A percentile compares a stretch with the other conserved stretches of the same genome.
These are phyloP conservation scores for Phoenix dactylifera DNA, from an alignment of 176 grass and related monocot species.

Conservation along the genomic window DNA sequence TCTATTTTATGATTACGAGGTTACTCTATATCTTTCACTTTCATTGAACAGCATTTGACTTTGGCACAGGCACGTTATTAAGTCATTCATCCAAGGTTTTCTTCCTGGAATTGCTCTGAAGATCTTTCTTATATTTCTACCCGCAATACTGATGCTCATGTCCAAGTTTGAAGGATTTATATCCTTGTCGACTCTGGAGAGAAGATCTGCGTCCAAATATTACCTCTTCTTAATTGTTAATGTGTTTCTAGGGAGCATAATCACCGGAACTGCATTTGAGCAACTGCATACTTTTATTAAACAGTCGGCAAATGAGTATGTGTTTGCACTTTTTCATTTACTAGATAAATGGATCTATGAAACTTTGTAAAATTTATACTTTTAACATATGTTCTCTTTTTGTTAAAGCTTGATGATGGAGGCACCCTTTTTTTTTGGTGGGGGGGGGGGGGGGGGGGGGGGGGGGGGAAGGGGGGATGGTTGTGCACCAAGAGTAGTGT, in stretches of 20 bases:
- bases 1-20: too few relatives aligned
- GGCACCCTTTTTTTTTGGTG: too few relatives aligned
- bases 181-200: constrained; percentile 72
- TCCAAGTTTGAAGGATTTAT: constrained; percentile 87
- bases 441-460: too few relatives aligned
- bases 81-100: constrained; percentile 98
- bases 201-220: constrained; percentile 81
- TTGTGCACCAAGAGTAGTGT: too few relatives aligned
- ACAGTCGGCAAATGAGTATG: constrained; percentile 89
- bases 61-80: constrained; percentile 31
- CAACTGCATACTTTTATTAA: constrained; percentile 69
- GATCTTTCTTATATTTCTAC: constrained; percentile 94
- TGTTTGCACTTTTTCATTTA: constrained; percentile 8
- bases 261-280: constrained; percentile 73
- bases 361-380: too few relatives aligned
- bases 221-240: constrained; percentile 90
- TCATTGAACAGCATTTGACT: not conserved
- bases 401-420: too few relatives aligned
- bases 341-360: not conserved
- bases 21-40: not conserved
- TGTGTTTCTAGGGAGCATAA: constrained; percentile 76
- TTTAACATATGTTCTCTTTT: too few relatives aligned
- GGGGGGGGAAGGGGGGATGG: too few relatives aligned
- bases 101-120: constrained; percentile 96
- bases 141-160: constrained; percentile 97